Base-by-base conservation (phyloP, 805 yeast species). In the Lachancea dasiensis region DNA sequence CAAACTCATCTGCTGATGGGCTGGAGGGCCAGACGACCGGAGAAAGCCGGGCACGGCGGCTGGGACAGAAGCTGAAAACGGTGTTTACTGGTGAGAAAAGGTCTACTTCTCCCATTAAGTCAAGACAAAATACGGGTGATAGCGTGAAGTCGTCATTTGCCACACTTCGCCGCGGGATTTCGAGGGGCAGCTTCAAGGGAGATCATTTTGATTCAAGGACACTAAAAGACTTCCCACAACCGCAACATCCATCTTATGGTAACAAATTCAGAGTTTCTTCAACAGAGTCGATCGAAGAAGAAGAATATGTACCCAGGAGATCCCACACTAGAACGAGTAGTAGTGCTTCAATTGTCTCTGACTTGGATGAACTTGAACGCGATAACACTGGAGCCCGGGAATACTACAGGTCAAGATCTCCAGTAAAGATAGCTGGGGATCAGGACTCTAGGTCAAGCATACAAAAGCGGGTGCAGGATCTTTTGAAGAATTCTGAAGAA, bases 401-500 rank as follows among this genome's bases (percentile, higher is more conserved):
- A 3, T 40, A 45, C 24, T 34, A 43, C 28, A 41, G 36, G 21
- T 13, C 38, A 3, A 33, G 32, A 14, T 40, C 50, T 5, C 43
- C 46, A 4, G 33, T 38, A 7, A 46, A 31, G 15, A 15, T 38
- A 10, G 14, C 34, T 0, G 34, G 36, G 3, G 39, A 38, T 15
- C 32, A 25, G 3, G 36, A 25, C 3, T 17, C 41, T 2, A 19
- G 36, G n/a, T 15, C 29, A 20, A 65, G 72, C 0, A 77, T 79
- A 30, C 81, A 77, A 48, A 61, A 72, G 39, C 65, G 83, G 47
- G 75, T 78, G 56, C 72, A 70, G 31, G 67, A 67, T 47, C 61
- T 75, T 27, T 56, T 77, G 39, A 65, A 58, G 41, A 45, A 43
- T 16, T 48, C 57, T 5, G 49, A 49, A 10, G 51, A 47, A 7